Evolutionary conservation across 2,329 filamentous ascomycete species (phyloP).

Genomic region (Neofusicoccum laricinum): DNA sequence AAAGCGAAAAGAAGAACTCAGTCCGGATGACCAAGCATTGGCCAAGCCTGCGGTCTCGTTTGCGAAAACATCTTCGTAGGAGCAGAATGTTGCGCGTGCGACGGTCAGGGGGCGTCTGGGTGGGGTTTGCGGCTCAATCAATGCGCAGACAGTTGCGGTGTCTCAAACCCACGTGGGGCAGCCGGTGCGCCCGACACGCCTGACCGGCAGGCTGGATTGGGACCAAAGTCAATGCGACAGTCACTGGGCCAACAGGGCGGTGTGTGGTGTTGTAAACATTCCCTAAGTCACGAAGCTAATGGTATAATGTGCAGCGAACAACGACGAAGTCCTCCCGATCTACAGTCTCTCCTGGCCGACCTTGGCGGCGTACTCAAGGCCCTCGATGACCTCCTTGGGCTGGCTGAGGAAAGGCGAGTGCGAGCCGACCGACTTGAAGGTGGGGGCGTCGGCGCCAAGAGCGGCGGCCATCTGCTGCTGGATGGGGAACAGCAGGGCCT

Average conservation of each 20-base stretch:
- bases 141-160: too few species aligned
- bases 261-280: not conserved
- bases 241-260: not conserved
- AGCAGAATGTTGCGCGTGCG: too few species aligned
- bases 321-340: not conserved
- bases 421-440: slow-evolving; percentile 21
- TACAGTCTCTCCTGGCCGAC: slow-evolving; percentile 4
- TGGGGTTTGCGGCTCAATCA: too few species aligned
- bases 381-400: slow-evolving; percentile 32
- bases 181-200: too few species aligned
- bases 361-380: slow-evolving; percentile 10
- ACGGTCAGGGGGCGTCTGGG: too few species aligned
- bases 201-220: not conserved
- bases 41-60: too few species aligned
- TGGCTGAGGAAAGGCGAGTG: slow-evolving; percentile 44
- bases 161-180: too few species aligned
- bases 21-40: too few species aligned
- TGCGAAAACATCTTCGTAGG: too few species aligned
- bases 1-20: too few species aligned
- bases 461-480: slow-evolving; percentile 35
- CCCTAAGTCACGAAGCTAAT: not conserved
- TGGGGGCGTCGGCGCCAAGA: slow-evolving; percentile 18
- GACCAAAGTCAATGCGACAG: not conserved
- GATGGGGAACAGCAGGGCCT: slow-evolving; percentile 27
- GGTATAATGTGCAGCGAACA: not conserved